Percentiles rank a stretch among this genome's conserved stretches.
phyloP scores from a whole-genome alignment of 2,329 filamentous ascomycete species.

The Diaporthe sp. region DNA sequence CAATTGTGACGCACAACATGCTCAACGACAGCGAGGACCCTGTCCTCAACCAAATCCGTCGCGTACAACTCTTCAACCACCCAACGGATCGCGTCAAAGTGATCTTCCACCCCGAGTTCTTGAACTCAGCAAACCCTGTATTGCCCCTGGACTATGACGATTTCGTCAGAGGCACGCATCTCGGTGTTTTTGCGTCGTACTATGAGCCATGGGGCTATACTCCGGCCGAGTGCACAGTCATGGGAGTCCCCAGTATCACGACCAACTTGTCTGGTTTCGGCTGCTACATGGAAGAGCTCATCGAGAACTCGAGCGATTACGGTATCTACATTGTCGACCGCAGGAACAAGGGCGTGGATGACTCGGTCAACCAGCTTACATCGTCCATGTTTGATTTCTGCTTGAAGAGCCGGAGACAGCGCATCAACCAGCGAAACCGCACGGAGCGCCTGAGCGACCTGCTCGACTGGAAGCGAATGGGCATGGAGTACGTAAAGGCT shows the following conservation, averaged over 20 bases:
- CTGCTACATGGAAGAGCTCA: constrained; percentile 99
- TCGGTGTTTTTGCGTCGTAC: constrained; percentile 97
- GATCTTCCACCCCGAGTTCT: constrained; percentile 97
- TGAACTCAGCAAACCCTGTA: constrained; percentile 95
- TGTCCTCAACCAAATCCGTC: constrained; percentile 93
- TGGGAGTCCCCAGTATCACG: constrained; percentile 98
- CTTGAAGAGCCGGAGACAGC: constrained; percentile 92
- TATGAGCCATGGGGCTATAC: constrained; percentile 99
- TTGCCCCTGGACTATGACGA: constrained; percentile 97
- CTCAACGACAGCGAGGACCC: constrained; percentile 93
- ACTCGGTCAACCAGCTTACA: constrained; percentile 95
- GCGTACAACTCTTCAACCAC: constrained; percentile 97
- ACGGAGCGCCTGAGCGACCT: constrained; percentile 96
- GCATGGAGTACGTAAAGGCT: constrained; percentile 98
- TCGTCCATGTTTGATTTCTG: constrained; percentile 95
- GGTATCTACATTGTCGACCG: constrained; percentile 99
- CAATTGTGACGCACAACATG: constrained; percentile 99
- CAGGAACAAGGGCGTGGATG: constrained; percentile 93
- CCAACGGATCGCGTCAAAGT: constrained; percentile 96
- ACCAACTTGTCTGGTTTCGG: constrained; percentile 98
- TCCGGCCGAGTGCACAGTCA: constrained; percentile 97
- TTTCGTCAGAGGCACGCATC: constrained; percentile 95
- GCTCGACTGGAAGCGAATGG: constrained; percentile 99
- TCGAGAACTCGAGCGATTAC: constrained; percentile 97
- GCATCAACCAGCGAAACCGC: constrained; percentile 98